Percentiles rank a stretch among this genome's conserved stretches.
phyloP scores from a whole-genome alignment of 2,329 filamentous ascomycete genomes.

The Paraconiothyrium sp. region DNA sequence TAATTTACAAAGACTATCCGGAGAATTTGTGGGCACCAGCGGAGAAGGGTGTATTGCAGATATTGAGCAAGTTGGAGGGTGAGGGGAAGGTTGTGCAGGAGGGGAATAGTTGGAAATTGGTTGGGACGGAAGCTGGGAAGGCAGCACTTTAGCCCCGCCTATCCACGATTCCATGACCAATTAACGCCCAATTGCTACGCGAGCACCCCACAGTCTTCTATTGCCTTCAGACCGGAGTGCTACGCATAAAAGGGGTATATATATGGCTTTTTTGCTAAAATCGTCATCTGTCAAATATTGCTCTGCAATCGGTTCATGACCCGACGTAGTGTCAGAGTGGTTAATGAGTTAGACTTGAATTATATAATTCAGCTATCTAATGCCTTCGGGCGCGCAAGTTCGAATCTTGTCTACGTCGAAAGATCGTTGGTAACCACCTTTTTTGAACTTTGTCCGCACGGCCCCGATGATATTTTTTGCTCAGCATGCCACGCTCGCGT shows the following conservation, averaged over 20 bases:
- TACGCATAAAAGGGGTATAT: too few relatives aligned
- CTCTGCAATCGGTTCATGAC: not conserved
- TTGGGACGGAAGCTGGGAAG: conserved; percentile 43
- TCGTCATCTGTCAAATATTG: not conserved
- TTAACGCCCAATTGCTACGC: not conserved
- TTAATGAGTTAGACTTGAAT: conserved; percentile 57
- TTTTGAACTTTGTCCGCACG: not conserved
- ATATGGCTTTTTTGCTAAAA: too few relatives aligned
- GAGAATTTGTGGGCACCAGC: conserved; percentile 80
- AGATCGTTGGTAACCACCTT: conserved; percentile 2
- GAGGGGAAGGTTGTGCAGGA: conserved; percentile 72
- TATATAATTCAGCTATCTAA: conserved; percentile 49
- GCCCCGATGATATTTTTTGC: too few relatives aligned
- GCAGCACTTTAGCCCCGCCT: conserved; percentile 38
- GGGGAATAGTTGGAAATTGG: conserved; percentile 48
- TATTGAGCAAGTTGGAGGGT: conserved; percentile 78
- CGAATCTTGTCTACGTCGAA: conserved; percentile 46
- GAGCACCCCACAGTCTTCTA: not conserved
- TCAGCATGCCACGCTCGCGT: too few relatives aligned
- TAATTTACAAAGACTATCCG: conserved; percentile 84
- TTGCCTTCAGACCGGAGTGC: not conserved
- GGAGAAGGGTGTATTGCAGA: conserved; percentile 77
- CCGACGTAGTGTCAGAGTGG: conserved; percentile 51
- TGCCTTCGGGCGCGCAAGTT: conserved; percentile 54
- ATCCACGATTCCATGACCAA: not conserved